These are phyloP conservation scores for Trichosporon ovoides DNA, from an alignment of 1,284 basidiomycete species.

Conservation along the genomic window DNA sequence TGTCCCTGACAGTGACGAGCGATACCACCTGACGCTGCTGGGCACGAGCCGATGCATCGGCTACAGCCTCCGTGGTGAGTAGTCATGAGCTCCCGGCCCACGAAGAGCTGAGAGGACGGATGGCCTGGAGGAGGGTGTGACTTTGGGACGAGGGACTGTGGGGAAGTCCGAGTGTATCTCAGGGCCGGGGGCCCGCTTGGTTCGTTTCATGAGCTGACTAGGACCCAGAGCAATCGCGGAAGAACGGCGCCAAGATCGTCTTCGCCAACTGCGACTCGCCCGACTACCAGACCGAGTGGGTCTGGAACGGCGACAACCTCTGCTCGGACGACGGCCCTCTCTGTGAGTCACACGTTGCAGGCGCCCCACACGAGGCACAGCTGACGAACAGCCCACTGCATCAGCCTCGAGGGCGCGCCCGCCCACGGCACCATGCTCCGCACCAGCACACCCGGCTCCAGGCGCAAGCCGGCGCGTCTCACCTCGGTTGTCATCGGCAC, in stretches of 20 bases:
- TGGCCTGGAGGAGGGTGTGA: not conserved
- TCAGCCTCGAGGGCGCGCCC: not conserved
- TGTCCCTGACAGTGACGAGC: not conserved
- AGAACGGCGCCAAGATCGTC: not conserved
- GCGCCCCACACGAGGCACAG: not conserved
- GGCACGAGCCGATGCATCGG: not conserved
- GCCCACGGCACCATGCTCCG: no score
- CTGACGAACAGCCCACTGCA: not conserved
- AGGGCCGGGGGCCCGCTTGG: no score
- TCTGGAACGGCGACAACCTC: conserved; percentile 1
- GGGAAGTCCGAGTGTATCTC: no score
- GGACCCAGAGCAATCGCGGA: not conserved
- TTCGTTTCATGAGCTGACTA: not conserved
- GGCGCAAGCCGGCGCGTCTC: no score
- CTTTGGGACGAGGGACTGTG: not conserved
- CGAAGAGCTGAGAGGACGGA: not conserved
- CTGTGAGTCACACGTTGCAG: not conserved
- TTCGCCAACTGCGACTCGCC: not conserved
- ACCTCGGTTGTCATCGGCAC: no score
- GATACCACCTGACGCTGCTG: not conserved
- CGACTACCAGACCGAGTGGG: not conserved
- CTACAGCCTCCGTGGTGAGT: not conserved
- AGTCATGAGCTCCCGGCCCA: no score
- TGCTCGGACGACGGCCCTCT: not conserved
- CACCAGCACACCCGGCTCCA: no score